Base-by-base conservation (phyloP, 2,329 filamentous ascomycete genomes). In the Xylariaceae sp. region DNA sequence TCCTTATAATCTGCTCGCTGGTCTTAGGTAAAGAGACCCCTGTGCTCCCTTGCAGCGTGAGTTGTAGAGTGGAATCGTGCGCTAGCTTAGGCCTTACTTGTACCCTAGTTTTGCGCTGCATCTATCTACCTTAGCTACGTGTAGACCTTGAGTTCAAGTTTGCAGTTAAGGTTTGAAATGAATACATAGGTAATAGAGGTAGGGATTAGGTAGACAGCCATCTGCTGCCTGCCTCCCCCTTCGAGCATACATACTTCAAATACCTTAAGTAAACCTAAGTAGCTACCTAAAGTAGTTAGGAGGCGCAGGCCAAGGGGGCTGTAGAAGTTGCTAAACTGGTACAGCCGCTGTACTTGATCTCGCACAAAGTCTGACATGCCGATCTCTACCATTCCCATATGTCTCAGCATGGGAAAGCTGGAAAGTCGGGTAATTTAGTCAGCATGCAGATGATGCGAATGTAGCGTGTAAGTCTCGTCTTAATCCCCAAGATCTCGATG, bases 391-490 rank as follows among this genome's bases (percentile, higher is more conserved):
- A 40, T 51, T 48, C n/a, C 40, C 21, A 56, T 50, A 18, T 19
- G 41, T 47, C 32, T 32, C 32, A 20, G 52, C 47, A n/a, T n/a
- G n/a, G n/a, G n/a, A n/a, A 20, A 18, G 44, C 49, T 21, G 29
- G 29, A 48, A 48, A 48, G 19, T 51, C 56, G 57, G 44, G 51
- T 52, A 56, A 54, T 42, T 5, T 26, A 29, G 60, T 53, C 57
- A 54, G 57, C 50, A 51, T 52, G 53, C 48, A 23, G 21, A 62
- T 48, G 59, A 51, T 52, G 53, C 48, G 21, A 29, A 62, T 48
- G 59, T 64, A 59, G 55, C 57, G 44, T 57, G 20, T 51, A 60
- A 57, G 60, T 64, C 51, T 59, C 54, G 48, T 54, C 50, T 45
- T 57, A 44, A 50, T 50, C 53, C 41, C 55, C 52, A 41, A 43